phyloP scores from a whole-genome alignment of 202 grass and related monocot genomes.

The Carex arenaria region DNA sequence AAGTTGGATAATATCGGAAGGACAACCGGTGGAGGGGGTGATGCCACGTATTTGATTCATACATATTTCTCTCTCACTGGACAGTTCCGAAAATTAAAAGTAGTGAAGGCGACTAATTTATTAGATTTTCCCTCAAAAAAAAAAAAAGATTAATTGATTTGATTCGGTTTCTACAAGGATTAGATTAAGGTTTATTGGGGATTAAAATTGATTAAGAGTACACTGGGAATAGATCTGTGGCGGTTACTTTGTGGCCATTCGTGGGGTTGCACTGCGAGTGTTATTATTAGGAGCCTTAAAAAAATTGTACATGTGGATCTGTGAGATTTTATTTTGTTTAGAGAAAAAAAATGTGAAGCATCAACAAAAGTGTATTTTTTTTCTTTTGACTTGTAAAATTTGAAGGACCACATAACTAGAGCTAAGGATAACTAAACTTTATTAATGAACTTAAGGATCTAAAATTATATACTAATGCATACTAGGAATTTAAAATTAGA shows the following conservation, averaged over 20 bases:
- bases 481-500: background rate
- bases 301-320: background rate
- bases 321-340: background rate
- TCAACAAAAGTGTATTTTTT: background rate
- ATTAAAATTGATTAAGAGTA: background rate
- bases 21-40: constrained; percentile 8
- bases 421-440: background rate
- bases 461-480: background rate
- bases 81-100: background rate
- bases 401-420: background rate
- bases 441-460: background rate
- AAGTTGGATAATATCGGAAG: background rate
- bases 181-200: constrained; percentile 7
- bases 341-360: background rate
- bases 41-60: background rate
- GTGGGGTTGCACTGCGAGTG: background rate
- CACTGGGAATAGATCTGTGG: background rate
- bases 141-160: background rate
- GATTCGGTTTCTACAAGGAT: background rate
- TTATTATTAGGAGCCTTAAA: background rate
- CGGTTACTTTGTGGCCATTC: background rate
- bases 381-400: background rate
- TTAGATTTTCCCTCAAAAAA: too few species aligned
- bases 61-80: background rate
- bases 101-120: too few species aligned